Evolutionary conservation across 371 early-diverging fungal species (phyloP), one percentile per base, ranked within the genome.

Genomic region (Thermomucor indicae-seudaticae): DNA sequence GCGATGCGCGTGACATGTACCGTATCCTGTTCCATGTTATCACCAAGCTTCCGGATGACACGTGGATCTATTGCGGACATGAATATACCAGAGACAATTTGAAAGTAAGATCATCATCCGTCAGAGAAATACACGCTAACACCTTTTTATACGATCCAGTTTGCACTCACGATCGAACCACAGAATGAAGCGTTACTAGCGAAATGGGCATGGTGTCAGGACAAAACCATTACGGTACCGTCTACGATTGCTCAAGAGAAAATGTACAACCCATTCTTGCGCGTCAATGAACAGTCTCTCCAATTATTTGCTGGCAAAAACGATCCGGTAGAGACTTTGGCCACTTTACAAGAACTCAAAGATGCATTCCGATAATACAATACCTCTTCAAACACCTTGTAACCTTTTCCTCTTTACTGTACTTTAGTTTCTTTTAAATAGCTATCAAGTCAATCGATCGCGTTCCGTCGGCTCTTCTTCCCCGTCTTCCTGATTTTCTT

Each of bases 21-120:
- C 68, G 78, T 34, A 85, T 88, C 27, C 75, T 96, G 47, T 79
- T 85, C 47, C 78, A 80, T 27, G 78, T 81, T 28, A 69, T 97
- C 27, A 89, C 80, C 0, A 70, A 70, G 27, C 66, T 97, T 44
- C 96, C 95, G 0, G 75, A 77, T 29, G 91, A 91, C 35, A 97
- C 97, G 0, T 75, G 81, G 72, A 93, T 96, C 17, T 97, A 88
- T 51, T 90, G 90, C 65, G 97, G 96, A 2, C 94, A 94, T 58
- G 96, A 93, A 55, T 71, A 71, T 43, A 67, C 63, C 12, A 62
- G 57, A 47, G 53, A 62, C 27, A 71, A 71, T 54, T 40, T 67
- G 10, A 67, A 71, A 61, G 67, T 67, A 58, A 53, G 23, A 24
- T n/a, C n/a, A n/a, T n/a, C n/a, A n/a, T n/a, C n/a, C n/a, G n/a